Base-by-base conservation (phyloP, 2,329 filamentous ascomycete genomes). In the Colletotrichum sp. region DNA sequence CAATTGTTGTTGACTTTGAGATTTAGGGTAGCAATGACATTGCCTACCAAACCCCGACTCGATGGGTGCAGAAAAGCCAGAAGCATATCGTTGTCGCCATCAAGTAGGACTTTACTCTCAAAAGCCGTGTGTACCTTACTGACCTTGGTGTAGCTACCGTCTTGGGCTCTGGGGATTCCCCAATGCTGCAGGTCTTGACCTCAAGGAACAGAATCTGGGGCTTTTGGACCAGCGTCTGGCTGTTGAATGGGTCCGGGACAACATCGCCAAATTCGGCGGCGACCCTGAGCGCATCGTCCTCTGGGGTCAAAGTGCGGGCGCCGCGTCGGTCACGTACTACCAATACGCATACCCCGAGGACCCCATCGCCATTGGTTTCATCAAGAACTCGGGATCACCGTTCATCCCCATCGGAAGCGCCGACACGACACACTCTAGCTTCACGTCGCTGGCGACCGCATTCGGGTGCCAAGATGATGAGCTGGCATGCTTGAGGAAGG, bases 171-270 rank as follows among this genome's bases (percentile, higher is more conserved):
- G 87, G 63, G 85, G 85, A 64, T 87, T 87, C 74, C 85, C 85
- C 1, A 82, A 82, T 7, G 80, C 80, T 58, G 65, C 71, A 1
- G 67, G 13, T 5, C 67, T 68, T 8, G 65, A 68, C 34, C 71
- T 65, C 24, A 69, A 61, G 24, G 55, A 61, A 16, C 69, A 61
- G 56, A 91, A 91, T 71, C 79, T 89, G 3, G 90, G 89, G 1
- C 80, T 91, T 7, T 83, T 86, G 6, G 90, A 92, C 78, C 89
- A 92, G 76, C 85, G 89, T 1, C 76, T 86, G 9, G 89, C 87
- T 0, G 79, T 91, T 0, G 86, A 90, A 80, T 91, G 89, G 89
- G 81, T 89, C 0, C 83, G 83, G 4, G 82, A 86, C 62, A 89
- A 91, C 77, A 87, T 90, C 36, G 84, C 78, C 7, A 80, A 81